Percentiles rank a stretch among this genome's conserved stretches.
phyloP scores from a whole-genome alignment of 2,329 filamentous ascomycete genomes.

The Stachybotrys echinatus region DNA sequence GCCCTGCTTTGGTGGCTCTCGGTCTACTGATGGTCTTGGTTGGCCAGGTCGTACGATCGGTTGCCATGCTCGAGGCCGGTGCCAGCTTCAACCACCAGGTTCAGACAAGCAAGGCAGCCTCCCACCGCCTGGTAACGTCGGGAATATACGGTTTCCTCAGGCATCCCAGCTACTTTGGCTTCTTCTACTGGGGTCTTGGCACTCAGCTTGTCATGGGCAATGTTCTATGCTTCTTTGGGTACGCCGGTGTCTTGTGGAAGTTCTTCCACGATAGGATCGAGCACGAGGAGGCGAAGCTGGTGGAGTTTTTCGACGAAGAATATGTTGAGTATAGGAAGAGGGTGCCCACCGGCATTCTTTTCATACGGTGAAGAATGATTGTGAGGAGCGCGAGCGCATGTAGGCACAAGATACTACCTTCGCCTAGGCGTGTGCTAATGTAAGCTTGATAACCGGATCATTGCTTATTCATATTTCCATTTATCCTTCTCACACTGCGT shows the following conservation, averaged over 20 bases:
- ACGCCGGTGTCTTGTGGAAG: conserved; percentile 70
- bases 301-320: conserved; percentile 78
- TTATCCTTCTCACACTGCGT: background rate
- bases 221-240: conserved; percentile 67
- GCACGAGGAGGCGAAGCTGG: conserved; percentile 72
- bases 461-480: background rate
- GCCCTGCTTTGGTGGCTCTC: conserved; percentile 37
- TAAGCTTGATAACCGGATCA: background rate
- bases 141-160: conserved; percentile 74
- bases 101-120: conserved; percentile 60
- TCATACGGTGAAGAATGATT: conserved; percentile 30
- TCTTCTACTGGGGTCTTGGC: conserved; percentile 97
- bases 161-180: conserved; percentile 95
- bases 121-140: conserved; percentile 75
- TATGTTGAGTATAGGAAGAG: conserved; percentile 69
- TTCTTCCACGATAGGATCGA: conserved; percentile 76
- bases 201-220: conserved; percentile 91
- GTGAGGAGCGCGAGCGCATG: too few species aligned
- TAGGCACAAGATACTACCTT: too few species aligned
- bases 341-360: conserved; percentile 76
- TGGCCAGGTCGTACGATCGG: conserved; percentile 72
- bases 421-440: too few species aligned
- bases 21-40: conserved; percentile 60
- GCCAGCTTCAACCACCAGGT: conserved; percentile 89
- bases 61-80: conserved; percentile 85